A percentile compares a stretch with the other conserved stretches of the same genome.
Evolutionary conservation across 805 yeast genomes (phyloP).

Genomic region (Kodamaea neixiangensis): DNA sequence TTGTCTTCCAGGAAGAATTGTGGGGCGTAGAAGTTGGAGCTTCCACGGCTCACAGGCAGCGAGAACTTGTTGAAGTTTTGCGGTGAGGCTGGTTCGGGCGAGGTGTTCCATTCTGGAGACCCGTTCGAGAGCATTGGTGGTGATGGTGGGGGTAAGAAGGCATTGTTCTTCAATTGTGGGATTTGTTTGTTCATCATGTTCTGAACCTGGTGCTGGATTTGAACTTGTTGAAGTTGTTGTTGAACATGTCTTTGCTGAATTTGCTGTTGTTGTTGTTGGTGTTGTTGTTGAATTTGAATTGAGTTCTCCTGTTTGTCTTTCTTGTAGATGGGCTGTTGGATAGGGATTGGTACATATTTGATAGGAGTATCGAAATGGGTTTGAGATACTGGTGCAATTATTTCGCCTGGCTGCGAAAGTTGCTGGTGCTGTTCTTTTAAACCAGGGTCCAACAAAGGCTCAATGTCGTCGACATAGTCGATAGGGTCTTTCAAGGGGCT

Average conservation of each 20-base stretch:
- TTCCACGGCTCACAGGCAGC: conserved; percentile 28
- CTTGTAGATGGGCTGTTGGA: conserved; percentile 33
- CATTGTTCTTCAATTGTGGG: conserved; percentile 17
- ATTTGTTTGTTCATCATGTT: neutral
- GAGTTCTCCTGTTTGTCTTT: conserved; percentile 8
- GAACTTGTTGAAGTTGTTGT: conserved; percentile 5
- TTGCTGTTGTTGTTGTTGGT: conserved; percentile 11
- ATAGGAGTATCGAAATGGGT: conserved; percentile 12
- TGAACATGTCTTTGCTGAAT: conserved; percentile 12
- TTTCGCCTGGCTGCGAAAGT: neutral
- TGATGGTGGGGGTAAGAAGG: conserved; percentile 41
- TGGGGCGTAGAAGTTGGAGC: conserved; percentile 35
- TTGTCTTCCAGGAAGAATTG: conserved; percentile 41
- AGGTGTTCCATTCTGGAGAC: conserved; percentile 40
- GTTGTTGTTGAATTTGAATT: conserved; percentile 8
- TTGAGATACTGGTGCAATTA: neutral
- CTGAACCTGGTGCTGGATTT: conserved; percentile 9
- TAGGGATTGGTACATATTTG: conserved; percentile 44
- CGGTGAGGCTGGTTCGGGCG: conserved; percentile 36
- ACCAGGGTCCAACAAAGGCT: conserved; percentile 24
- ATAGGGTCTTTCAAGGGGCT: conserved; percentile 11
- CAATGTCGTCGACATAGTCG: conserved; percentile 38
- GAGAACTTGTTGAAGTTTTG: conserved; percentile 16
- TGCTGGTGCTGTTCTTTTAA: neutral
- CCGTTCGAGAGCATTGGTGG: conserved; percentile 34